Conservation (phyloP, 2,329 filamentous ascomycete genomes). For the Curvularia lunata region DNA sequence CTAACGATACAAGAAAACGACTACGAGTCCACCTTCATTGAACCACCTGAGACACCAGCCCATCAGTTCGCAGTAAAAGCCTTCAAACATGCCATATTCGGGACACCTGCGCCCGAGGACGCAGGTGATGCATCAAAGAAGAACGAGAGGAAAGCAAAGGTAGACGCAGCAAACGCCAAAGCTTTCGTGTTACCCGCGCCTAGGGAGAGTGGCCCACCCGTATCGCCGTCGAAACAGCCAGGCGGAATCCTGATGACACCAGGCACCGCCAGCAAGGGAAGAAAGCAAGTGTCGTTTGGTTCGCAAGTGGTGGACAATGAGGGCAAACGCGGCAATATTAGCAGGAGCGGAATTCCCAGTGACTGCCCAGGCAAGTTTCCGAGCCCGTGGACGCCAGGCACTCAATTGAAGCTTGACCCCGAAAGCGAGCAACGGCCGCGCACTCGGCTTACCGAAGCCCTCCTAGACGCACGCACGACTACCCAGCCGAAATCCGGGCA, state of each 20-base stretch:
- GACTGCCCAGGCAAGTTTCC: constrained; percentile 57
- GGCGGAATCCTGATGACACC: constrained; percentile 69
- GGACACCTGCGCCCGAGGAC: constrained; percentile 63
- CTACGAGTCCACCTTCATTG: constrained; percentile 54
- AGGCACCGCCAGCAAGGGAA: constrained; percentile 61
- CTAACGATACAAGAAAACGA: constrained; percentile 38
- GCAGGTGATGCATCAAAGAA: constrained; percentile 34
- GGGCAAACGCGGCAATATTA: constrained; percentile 54
- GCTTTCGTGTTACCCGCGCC: constrained; percentile 26
- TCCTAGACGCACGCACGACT: constrained; percentile 54
- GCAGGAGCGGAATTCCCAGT: constrained; percentile 57
- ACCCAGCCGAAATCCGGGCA: constrained; percentile 39
- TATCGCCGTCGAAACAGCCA: constrained; percentile 63
- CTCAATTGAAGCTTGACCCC: constrained; percentile 38
- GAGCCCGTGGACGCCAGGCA: constrained; percentile 58
- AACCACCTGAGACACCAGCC: constrained; percentile 68
- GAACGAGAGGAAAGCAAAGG: constrained; percentile 35
- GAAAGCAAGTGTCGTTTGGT: constrained; percentile 68
- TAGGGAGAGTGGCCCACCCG: constrained; percentile 26
- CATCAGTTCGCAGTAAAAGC: constrained; percentile 71
- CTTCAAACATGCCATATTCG: constrained; percentile 69
- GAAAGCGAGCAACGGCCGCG: constrained; percentile 43
- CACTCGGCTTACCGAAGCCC: constrained; percentile 53
- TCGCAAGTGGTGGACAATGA: constrained; percentile 64
- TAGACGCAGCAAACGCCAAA: constrained; percentile 35